Percentiles rank a stretch among this genome's conserved stretches.
Conservation (phyloP, 75 land plant genomes). For the Azolla pinnata region DNA sequence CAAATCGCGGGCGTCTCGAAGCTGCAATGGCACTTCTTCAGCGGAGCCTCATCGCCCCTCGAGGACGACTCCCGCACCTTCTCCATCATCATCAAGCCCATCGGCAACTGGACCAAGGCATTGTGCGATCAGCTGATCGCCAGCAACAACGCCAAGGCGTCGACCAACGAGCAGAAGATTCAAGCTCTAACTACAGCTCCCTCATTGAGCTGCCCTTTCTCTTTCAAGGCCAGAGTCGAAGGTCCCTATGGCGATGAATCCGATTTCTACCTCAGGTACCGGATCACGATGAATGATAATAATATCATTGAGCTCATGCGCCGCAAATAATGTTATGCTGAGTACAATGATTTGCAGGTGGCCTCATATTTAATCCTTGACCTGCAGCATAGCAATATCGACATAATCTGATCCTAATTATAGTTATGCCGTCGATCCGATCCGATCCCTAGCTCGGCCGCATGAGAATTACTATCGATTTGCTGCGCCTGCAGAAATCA, state of each 20-base stretch:
- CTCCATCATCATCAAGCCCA: conserved; percentile 34
- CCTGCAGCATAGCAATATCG: too few relatives aligned
- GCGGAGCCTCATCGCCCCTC: conserved; percentile 30
- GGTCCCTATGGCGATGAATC: conserved; percentile 93
- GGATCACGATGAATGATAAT: too few relatives aligned
- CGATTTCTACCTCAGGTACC: conserved; percentile 59
- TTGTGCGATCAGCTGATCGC: conserved; percentile 30
- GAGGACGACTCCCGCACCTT: conserved; percentile 30
- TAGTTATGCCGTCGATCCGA: too few relatives aligned
- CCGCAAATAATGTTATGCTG: too few relatives aligned
- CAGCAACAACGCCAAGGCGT: conserved; percentile 12
- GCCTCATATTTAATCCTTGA: too few relatives aligned
- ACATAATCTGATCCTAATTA: too few relatives aligned
- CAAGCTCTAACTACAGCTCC: neutral
- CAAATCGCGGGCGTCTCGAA: conserved; percentile 20
- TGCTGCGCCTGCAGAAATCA: too few relatives aligned
- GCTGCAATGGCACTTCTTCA: conserved; percentile 63
- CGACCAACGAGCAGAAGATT: neutral
- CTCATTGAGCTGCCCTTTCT: conserved; percentile 9
- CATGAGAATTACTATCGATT: too few relatives aligned
- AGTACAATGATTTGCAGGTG: too few relatives aligned
- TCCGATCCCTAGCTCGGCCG: too few relatives aligned
- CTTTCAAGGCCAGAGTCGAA: conserved; percentile 60
- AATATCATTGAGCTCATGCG: too few relatives aligned
- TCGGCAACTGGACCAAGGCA: conserved; percentile 46